Conservation (phyloP, 805 yeast species). For the Geotrichum ghanense region DNA sequence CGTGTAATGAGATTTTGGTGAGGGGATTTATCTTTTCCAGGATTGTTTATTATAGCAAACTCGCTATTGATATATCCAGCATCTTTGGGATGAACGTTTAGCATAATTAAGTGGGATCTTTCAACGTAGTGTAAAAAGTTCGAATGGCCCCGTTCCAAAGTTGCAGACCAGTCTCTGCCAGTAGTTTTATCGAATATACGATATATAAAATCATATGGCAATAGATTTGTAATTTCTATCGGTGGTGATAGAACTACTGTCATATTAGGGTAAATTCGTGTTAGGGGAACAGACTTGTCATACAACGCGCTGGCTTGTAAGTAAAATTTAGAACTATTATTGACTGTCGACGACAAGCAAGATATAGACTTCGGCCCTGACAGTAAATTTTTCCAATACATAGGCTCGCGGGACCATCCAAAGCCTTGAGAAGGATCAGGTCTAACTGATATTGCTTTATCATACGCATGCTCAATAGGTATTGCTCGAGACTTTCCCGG, state of each 20-base stretch:
- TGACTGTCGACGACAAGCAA: constrained; percentile 38
- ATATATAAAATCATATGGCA: constrained; percentile 74
- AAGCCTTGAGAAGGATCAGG: constrained; percentile 50
- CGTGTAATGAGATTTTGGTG: constrained; percentile 31
- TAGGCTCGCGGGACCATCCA: constrained; percentile 53
- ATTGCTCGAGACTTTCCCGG: constrained; percentile 54
- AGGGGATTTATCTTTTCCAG: constrained; percentile 33
- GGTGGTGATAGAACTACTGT: constrained; percentile 72
- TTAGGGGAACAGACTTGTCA: constrained; percentile 57
- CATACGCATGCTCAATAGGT: constrained; percentile 62
- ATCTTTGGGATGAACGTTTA: constrained; percentile 46
- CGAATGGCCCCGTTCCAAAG: constrained; percentile 51
- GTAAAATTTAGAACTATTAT: constrained; percentile 35
- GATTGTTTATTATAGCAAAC: constrained; percentile 51
- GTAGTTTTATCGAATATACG: constrained; percentile 66
- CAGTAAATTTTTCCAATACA: constrained; percentile 56
- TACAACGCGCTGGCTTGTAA: constrained; percentile 63
- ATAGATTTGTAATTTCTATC: constrained; percentile 65
- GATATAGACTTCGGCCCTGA: constrained; percentile 41
- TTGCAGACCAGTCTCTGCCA: constrained; percentile 53
- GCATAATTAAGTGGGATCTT: constrained; percentile 53
- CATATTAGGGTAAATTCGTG: constrained; percentile 77
- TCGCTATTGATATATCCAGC: constrained; percentile 55
- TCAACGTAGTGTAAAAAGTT: constrained; percentile 73
- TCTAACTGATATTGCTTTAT: constrained; percentile 42